phyloP scores from a whole-genome alignment of 495 filamentous ascomycete species.

The Niebla homalea region DNA sequence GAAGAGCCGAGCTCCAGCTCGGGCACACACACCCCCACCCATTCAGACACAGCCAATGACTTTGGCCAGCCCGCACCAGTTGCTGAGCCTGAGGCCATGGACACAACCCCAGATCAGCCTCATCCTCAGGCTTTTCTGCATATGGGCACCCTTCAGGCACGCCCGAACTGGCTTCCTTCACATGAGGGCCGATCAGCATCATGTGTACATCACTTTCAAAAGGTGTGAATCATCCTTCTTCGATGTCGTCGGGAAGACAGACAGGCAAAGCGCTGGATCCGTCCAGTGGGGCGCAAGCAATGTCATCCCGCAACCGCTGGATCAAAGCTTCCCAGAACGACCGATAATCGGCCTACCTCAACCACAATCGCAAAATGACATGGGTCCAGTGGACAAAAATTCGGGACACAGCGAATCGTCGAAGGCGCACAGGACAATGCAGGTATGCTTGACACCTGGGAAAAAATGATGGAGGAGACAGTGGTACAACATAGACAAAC shows the following conservation, averaged over 20 bases:
- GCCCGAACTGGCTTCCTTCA: no score
- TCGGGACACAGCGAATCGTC: slow-evolving; percentile 15
- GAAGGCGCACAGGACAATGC: no score
- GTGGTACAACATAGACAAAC: no score
- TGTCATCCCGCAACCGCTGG: slow-evolving; percentile 34
- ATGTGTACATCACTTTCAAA: no score
- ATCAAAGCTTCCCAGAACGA: slow-evolving; percentile 71
- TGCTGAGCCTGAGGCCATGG: slow-evolving; percentile 13
- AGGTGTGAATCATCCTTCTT: no score
- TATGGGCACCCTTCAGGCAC: no score
- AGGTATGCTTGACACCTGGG: no score
- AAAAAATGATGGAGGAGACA: no score
- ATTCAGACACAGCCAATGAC: neutral
- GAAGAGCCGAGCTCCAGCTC: slow-evolving; percentile 6
- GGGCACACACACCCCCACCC: slow-evolving; percentile 6
- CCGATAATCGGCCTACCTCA: slow-evolving; percentile 23
- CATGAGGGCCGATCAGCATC: no score
- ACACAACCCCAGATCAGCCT: slow-evolving; percentile 16
- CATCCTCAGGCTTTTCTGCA: no score
- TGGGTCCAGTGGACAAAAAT: slow-evolving; percentile 1
- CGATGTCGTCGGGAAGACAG: slow-evolving; percentile 78
- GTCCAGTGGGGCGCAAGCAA: slow-evolving; percentile 45
- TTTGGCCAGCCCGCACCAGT: neutral
- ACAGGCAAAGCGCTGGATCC: slow-evolving; percentile 77
- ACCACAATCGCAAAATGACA: slow-evolving; percentile 17